Base-by-base conservation (phyloP, 2,329 filamentous ascomycete species). In the Ascosphaera aggregata region DNA sequence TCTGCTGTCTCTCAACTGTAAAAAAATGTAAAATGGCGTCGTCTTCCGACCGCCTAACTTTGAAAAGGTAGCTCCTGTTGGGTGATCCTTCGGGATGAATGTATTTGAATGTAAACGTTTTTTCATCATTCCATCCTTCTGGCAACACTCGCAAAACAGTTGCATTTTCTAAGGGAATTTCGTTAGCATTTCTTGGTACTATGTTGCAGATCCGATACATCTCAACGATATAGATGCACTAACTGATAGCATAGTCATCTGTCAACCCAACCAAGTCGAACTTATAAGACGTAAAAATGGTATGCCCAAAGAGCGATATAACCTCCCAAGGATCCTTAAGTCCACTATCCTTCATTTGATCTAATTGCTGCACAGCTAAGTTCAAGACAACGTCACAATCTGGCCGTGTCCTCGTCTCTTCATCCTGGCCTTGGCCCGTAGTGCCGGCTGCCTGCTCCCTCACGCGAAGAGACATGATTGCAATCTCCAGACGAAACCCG, bases 241-340 rank as follows among this genome's bases (percentile, higher is more conserved):
- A 37, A 81, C 80, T 68, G 45, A 80, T 71, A 37, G 64, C 70
- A 51, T 84, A 72, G 39, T 86, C 81, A 56, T 95, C 82, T 37
- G 76, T 69, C n/a, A 93, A 74, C 2, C 85, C 85, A 15, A 82
- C 59, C 2, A 95, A 65, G 39, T 76, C 69, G 54, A 94, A 95
- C 45, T 74, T 80, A 2, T 86, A 71, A 7, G 76, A 74, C 18
- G 71, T 55, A 73, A 95, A 80, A 49, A 76, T 82, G 2, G 81
- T 78, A 56, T 98, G 86, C 16, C 76, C 65, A 44, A 91, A 76
- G 18, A 95, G 68, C 13, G 81, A 82, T 43, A 94, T 64, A 37
- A 78, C 81, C 59, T 95, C 85, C 54, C 78, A 81, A 0, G 77
- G 43, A 43, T 55, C 56, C 38, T 57, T 56, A 43, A 64, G 47